These are phyloP conservation scores for Fusarium sp. DNA, from an alignment of 2,329 filamentous ascomycete species.

Conservation along the genomic window DNA sequence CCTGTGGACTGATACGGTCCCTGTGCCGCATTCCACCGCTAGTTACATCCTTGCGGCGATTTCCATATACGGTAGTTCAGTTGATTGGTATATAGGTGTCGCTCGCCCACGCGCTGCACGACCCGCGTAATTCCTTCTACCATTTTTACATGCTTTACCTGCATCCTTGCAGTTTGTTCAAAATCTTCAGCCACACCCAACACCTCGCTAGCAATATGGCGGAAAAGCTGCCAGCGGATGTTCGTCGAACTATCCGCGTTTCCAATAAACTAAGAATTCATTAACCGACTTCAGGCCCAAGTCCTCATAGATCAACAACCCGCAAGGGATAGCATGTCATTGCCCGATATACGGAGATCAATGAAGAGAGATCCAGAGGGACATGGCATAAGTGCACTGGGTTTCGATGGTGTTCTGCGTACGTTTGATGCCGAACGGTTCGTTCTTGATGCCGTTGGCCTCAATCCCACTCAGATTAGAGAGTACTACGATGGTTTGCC, in stretches of 20 bases:
- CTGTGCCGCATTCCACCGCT: background rate
- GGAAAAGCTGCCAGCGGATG: background rate
- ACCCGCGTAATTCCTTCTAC: no score
- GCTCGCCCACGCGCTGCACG: background rate
- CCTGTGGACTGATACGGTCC: no score
- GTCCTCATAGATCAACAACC: background rate
- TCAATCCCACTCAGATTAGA: background rate
- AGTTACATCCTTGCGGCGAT: background rate
- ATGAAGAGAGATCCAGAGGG: background rate
- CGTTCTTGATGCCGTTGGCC: background rate
- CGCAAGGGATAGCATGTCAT: background rate
- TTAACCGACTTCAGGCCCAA: background rate
- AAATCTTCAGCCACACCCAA: background rate
- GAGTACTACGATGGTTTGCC: background rate
- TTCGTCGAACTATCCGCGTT: background rate
- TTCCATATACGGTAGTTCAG: background rate
- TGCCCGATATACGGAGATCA: background rate
- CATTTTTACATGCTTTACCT: background rate
- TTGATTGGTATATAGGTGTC: background rate
- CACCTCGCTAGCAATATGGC: background rate
- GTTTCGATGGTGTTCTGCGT: constrained; percentile 2
- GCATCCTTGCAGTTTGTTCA: background rate
- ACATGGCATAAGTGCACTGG: background rate
- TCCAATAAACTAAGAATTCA: rapidly evolving
- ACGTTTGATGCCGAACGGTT: background rate